Base-by-base conservation (phyloP, 2,329 filamentous ascomycete species). In the Endocalyx cinctus region DNA sequence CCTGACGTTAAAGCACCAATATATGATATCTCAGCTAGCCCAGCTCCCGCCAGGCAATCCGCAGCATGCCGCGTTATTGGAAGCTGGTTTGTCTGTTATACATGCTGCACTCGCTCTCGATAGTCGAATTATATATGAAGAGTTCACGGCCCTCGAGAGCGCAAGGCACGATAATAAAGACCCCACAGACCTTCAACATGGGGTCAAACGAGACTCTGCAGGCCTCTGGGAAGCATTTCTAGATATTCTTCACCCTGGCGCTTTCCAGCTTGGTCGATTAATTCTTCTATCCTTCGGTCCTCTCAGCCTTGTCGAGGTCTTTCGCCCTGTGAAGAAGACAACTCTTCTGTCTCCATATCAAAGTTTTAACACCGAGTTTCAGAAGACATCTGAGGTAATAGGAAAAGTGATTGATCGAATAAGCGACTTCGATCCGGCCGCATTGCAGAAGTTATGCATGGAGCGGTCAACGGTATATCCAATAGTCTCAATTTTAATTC, bases 161-260 rank as follows among this genome's bases (percentile, higher is more conserved):
- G 48, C 45, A 18, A 70, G 72, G 14, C 70, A 71, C 27, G 67
- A 73, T 27, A 23, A 23, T 23, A 8, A 8, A 8, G 20, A 23
- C 20, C n/a, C n/a, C n/a, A n/a, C n/a, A n/a, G 20, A n/a, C 8
- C 71, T 87, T 14, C 82, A 83, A 31, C 73, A 80, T 46, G 75
- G 84, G 37, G 62, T 84, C 26, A 77, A 77, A 43, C 78, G 82
- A 13, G 75, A 86, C 36, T 90, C 87, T 0, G 70, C 82, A 12
- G 72, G 78, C 12, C 77, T 95, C 26, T 96, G 89, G 83, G 83
- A 87, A 42, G 72, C 78, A 2, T 82, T 89, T 29, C 69, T 86
- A 29, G 73, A 80, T 31, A 75, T 79, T 17, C 71, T 92, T 30
- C 72, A 78, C 44, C 70, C 77, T 17, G 74, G 79, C 20, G 77